phyloP scores from a whole-genome alignment of 306 rosid genomes.

The Dalbergia cultrata region DNA sequence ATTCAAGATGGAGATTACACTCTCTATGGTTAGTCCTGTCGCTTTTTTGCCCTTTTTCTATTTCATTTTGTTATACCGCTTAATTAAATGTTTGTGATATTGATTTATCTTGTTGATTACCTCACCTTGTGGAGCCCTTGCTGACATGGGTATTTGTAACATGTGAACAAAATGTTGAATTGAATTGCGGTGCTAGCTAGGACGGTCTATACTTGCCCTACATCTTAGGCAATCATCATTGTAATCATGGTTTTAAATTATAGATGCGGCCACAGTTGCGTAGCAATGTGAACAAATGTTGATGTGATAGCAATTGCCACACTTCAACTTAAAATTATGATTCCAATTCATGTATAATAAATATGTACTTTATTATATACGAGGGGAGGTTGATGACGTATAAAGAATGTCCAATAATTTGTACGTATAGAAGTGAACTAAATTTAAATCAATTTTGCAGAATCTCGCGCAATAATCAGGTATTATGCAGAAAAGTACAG shows the following conservation, averaged over 20 bases:
- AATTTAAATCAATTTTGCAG: neutral
- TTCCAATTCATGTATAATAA: too few species aligned
- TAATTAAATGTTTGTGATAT: too few species aligned
- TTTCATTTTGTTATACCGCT: too few species aligned
- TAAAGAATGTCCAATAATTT: too few species aligned
- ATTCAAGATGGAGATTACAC: slow-evolving; percentile 49
- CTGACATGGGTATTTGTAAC: neutral
- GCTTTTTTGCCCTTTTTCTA: neutral
- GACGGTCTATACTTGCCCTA: neutral
- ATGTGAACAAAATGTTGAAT: neutral
- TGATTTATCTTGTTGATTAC: too few species aligned
- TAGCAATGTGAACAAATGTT: too few species aligned
- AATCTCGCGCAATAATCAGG: too few species aligned
- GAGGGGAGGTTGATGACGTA: neutral
- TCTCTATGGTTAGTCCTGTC: slow-evolving; percentile 35
- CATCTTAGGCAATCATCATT: neutral
- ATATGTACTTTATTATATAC: too few species aligned
- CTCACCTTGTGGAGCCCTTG: too few species aligned
- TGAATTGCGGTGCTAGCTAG: neutral
- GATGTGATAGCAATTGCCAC: neutral
- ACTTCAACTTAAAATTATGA: neutral
- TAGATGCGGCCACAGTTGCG: neutral
- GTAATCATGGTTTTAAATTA: neutral
- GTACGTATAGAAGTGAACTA: neutral
- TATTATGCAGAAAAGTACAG: slow-evolving; percentile 46